Evolutionary conservation across 176 grass and related monocot species (phyloP), one percentile per base, ranked within the genome.

Genomic region (Aegilops tauschii): DNA sequence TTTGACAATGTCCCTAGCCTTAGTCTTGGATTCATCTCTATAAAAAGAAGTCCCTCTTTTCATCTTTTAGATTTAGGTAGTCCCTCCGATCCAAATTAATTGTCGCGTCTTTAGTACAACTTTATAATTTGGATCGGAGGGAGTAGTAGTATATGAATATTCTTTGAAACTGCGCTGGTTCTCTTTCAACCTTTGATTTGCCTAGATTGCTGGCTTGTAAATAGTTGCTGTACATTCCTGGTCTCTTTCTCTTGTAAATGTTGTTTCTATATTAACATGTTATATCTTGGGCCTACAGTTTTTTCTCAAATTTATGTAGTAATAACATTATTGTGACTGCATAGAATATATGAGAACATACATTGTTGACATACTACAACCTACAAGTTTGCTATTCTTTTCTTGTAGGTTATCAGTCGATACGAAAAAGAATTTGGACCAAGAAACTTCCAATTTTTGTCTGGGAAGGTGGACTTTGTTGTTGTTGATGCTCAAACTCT

Each of bases 401-500:
- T 64, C 18, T 64, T 79, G 59, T 76, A 98, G 96, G 92, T 98
- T 61, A 80, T 94, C 30, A 90, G 61, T 84, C 93, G 87, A 29
- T 94, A 96, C 65, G 90, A 98, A 86, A 94, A 96, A 50, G 85
- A 98, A 88, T 98, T 98, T 87, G 90, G 92, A 79, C 61, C 77
- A 86, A 98, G 96, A 81, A 98, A 98, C 66, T 98, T 91, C 81
- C 85, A 93, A 17, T 93, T 98, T 76, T 88, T 92, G 65, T 76
- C 90, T 78, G 90, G 90, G 75, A 92, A 89, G 30, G 86, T 98
- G 65, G 84, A 94, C 67, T 96, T 98, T 86, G 76, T 98, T 90
- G 88, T 94, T 82, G 90, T 98, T 82, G 96, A 98, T 90, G 93
- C 93, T 81, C 96, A 98, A 96, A 94, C 93, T 68, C 93, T 98